Percentiles rank a stretch among this genome's conserved stretches.
Evolutionary conservation across 176 grass and related monocot species (phyloP).

Genomic region (Microstegium vimineum): DNA sequence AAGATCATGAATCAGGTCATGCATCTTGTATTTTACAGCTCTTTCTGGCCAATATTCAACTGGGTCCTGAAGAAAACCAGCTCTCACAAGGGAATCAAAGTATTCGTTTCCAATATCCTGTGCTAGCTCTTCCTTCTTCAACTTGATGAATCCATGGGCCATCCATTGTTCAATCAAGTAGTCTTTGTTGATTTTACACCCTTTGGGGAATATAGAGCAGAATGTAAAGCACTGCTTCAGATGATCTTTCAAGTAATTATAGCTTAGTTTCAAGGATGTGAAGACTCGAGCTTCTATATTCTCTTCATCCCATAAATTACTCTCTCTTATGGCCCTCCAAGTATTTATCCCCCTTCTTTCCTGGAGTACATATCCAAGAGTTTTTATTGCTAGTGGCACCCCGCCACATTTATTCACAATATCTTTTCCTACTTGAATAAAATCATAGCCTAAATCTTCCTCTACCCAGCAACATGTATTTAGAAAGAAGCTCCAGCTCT

Average conservation of each 20-base stretch:
- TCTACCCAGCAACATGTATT: neutral
- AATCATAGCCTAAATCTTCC: neutral
- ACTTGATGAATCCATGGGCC: neutral
- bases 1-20: neutral
- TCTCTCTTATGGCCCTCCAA: conserved; percentile 1
- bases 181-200: neutral
- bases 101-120: neutral
- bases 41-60: no score
- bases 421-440: neutral
- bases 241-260: neutral
- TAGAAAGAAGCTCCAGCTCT: conserved; percentile 9
- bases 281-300: neutral
- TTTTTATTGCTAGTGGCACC: conserved; percentile 13
- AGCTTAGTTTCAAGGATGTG: neutral
- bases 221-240: neutral
- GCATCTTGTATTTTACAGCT: neutral
- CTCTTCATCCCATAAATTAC: conserved; percentile 9
- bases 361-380: neutral
- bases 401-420: conserved; percentile 22
- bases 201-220: neutral
- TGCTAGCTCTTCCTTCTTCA: neutral
- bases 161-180: neutral
- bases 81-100: neutral
- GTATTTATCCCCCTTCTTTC: neutral
- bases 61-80: neutral